Conservation (phyloP, 768 basidiomycete species). For the Pleurotus giganteus region DNA sequence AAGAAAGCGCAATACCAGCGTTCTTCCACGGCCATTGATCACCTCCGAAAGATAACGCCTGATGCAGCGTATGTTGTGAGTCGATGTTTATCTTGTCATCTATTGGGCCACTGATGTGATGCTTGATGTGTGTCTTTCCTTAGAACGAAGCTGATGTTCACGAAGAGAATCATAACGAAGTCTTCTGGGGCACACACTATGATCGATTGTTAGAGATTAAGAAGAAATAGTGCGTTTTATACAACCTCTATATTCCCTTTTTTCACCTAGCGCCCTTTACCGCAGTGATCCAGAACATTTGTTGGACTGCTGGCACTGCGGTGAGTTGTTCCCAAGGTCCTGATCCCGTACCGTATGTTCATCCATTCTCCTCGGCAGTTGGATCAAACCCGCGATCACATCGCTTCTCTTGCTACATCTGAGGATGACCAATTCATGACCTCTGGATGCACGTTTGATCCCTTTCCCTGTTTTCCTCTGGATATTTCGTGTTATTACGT, state of each 20-base stretch:
- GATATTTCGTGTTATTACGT: too few species aligned
- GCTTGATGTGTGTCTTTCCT: not conserved
- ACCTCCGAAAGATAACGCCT: slow-evolving; percentile 39
- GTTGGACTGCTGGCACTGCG: slow-evolving; percentile 51
- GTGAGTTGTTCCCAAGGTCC: slow-evolving; percentile 21
- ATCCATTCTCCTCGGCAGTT: slow-evolving; percentile 20
- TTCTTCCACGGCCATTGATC: slow-evolving; percentile 36
- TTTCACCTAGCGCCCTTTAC: not conserved
- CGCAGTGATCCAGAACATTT: slow-evolving; percentile 44
- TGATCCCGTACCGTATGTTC: too few species aligned
- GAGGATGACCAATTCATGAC: too few species aligned
- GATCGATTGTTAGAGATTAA: slow-evolving; percentile 37
- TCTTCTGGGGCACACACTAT: slow-evolving; percentile 48
- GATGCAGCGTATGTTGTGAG: slow-evolving; percentile 44
- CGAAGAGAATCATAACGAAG: slow-evolving; percentile 40
- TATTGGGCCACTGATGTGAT: not conserved
- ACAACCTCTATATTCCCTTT: not conserved
- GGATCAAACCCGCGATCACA: slow-evolving; percentile 32
- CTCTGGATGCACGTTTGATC: too few species aligned
- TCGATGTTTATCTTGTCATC: slow-evolving; percentile 8
- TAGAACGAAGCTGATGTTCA: slow-evolving; percentile 51
- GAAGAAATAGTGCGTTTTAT: slow-evolving; percentile 40
- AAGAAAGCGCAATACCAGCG: slow-evolving; percentile 29
- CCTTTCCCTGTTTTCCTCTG: too few species aligned
- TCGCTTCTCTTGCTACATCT: slow-evolving; percentile 33